Evolutionary conservation across 192 early-diverging fungal species (phyloP).

Genomic region (Coemansia guatemalensis): DNA sequence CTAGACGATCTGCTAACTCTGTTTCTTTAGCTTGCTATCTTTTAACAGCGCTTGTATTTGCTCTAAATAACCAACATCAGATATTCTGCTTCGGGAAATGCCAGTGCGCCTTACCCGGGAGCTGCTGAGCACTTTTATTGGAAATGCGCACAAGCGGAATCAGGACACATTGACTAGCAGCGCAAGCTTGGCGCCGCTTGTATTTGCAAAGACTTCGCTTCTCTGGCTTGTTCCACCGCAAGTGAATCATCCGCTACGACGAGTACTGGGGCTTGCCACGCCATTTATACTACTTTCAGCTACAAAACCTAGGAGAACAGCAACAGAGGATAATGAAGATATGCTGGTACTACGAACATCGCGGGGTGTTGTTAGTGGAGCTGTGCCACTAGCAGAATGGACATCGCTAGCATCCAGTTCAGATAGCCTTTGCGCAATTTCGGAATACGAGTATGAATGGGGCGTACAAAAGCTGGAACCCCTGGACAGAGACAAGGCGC

Average conservation of each 20-base stretch:
- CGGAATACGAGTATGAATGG: slow-evolving; percentile 33
- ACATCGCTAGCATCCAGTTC: slow-evolving; percentile 9
- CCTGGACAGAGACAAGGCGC: slow-evolving; percentile 34
- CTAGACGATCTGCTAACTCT: background rate
- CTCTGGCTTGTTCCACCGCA: slow-evolving; percentile 30
- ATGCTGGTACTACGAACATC: slow-evolving; percentile 4
- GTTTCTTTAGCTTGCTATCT: background rate
- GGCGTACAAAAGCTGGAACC: slow-evolving; percentile 21
- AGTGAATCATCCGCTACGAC: slow-evolving; percentile 43
- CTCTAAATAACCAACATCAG: too few species aligned
- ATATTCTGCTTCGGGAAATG: slow-evolving; percentile 4
- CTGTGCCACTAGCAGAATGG: slow-evolving; percentile 33
- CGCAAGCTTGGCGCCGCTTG: slow-evolving; percentile 29
- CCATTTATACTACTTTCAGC: slow-evolving; percentile 40
- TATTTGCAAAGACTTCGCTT: slow-evolving; percentile 35
- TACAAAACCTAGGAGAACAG: background rate
- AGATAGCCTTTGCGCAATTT: slow-evolving; percentile 9
- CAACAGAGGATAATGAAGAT: background rate
- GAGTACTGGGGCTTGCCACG: slow-evolving; percentile 26
- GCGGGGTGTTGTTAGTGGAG: slow-evolving; percentile 26
- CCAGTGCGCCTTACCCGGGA: slow-evolving; percentile 34
- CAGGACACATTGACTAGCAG: slow-evolving; percentile 18
- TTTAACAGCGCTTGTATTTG: too few species aligned
- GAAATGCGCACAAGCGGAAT: slow-evolving; percentile 20
- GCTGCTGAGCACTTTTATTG: slow-evolving; percentile 33